Evolutionary conservation across 2,329 filamentous ascomycete species (phyloP).

Genomic region (Aspergillus caelatus): DNA sequence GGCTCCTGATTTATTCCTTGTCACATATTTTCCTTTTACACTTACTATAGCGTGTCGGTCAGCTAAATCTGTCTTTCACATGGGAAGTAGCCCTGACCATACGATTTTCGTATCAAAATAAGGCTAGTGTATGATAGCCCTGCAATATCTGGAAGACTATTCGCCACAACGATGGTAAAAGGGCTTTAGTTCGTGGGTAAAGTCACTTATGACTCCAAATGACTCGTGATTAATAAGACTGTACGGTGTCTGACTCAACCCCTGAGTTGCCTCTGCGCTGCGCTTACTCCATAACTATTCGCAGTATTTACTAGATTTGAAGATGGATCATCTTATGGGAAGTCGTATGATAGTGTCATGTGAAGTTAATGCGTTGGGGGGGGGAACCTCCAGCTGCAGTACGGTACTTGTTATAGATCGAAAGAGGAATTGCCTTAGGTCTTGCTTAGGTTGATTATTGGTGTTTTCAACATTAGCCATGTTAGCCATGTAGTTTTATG

Average conservation of each 20-base stretch:
- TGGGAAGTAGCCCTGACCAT: background rate
- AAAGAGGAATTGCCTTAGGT: background rate
- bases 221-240: background rate
- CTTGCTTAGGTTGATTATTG: background rate
- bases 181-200: background rate
- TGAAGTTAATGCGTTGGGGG: background rate
- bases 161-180: background rate
- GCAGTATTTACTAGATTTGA: background rate
- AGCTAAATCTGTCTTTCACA: background rate
- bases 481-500: background rate
- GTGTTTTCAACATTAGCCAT: background rate
- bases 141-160: background rate
- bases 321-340: background rate
- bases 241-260: background rate
- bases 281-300: background rate
- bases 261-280: background rate
- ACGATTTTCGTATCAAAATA: background rate
- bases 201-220: background rate
- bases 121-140: background rate
- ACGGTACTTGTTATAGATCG: background rate
- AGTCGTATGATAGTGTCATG: background rate
- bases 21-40: background rate
- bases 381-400: too few species aligned
- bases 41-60: background rate
- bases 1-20: background rate